Evolutionary conservation across 2,329 filamentous ascomycete species (phyloP).

Genomic region (Beauveria australis): DNA sequence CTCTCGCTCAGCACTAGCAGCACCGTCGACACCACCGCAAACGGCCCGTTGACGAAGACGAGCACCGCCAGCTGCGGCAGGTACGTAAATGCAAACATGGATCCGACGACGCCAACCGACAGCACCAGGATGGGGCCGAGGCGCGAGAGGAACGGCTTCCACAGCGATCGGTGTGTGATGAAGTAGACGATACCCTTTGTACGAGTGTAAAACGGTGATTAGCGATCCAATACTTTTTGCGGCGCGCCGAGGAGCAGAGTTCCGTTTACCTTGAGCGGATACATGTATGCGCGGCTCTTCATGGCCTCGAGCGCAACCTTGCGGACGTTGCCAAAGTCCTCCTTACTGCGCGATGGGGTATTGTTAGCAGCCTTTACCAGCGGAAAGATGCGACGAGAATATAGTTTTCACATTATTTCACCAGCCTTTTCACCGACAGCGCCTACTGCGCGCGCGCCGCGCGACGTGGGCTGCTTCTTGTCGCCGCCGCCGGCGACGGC

Average conservation of each 20-base stretch:
- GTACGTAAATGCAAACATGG: constrained; percentile 87
- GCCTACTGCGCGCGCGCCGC: constrained; percentile 1
- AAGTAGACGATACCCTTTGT: constrained; percentile 54
- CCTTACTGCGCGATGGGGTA: constrained; percentile 36
- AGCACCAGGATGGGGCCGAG: constrained; percentile 57
- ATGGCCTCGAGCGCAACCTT: constrained; percentile 59
- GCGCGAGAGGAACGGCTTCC: constrained; percentile 49
- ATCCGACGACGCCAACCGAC: constrained; percentile 60
- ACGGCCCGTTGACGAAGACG: constrained; percentile 74
- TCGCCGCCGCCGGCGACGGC: constrained; percentile 3
- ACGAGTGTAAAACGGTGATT: neutral
- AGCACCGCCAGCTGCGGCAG: constrained; percentile 75
- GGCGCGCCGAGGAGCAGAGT: neutral
- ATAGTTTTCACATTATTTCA: constrained; percentile 7
- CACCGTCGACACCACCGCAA: constrained; percentile 65
- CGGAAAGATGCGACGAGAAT: neutral
- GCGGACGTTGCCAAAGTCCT: constrained; percentile 63
- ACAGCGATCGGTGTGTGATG: constrained; percentile 44
- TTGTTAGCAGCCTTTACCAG: neutral
- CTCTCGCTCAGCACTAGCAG: constrained; percentile 59
- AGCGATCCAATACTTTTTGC: neutral
- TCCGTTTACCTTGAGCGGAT: constrained; percentile 60
- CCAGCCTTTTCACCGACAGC: constrained; percentile 9
- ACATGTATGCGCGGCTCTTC: constrained; percentile 72
- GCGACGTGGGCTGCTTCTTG: constrained; percentile 7